A percentile compares a stretch with the other conserved stretches of the same genome.
These are phyloP conservation scores for Fragilariopsis cylindrus DNA, from an alignment of 108 stramenopile genomes.

Conservation along the genomic window DNA sequence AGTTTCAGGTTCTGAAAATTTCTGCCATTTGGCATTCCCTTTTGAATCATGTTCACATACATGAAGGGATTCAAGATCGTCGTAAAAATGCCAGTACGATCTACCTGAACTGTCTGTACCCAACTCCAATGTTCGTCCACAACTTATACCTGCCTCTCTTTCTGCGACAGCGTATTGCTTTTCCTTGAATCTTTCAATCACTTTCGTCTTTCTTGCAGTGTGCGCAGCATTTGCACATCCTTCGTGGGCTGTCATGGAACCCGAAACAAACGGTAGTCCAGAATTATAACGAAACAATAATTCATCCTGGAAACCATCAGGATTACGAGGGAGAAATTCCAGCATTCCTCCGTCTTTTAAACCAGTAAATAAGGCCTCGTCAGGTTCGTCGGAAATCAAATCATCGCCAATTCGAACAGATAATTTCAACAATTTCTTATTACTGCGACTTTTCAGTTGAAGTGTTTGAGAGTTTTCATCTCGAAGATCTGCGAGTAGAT, in stretches of 20 bases:
- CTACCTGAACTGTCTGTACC: conserved; percentile 66
- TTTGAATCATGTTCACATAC: conserved; percentile 38
- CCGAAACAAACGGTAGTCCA: conserved; percentile 69
- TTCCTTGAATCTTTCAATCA: conserved; percentile 51
- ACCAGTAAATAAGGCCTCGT: conserved; percentile 37
- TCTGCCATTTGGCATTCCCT: conserved; percentile 44
- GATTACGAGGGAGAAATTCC: conserved; percentile 72
- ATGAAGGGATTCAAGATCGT: conserved; percentile 65
- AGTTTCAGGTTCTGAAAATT: conserved; percentile 60
- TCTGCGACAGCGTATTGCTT: conserved; percentile 44
- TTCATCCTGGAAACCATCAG: conserved; percentile 69
- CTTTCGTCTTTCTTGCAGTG: conserved; percentile 62
- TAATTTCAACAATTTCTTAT: conserved; percentile 45
- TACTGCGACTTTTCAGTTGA: neutral
- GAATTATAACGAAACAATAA: conserved; percentile 55
- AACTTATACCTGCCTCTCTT: conserved; percentile 56
- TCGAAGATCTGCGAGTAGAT: conserved; percentile 61
- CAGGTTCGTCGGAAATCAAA: conserved; percentile 49
- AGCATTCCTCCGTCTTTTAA: conserved; percentile 62
- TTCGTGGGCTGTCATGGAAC: conserved; percentile 83
- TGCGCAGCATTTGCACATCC: conserved; percentile 83
- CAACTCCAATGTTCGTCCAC: conserved; percentile 77
- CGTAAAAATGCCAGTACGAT: conserved; percentile 75
- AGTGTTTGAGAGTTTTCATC: neutral
- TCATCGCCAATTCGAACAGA: conserved; percentile 73